Conservation (phyloP, 2,329 filamentous ascomycete species). For the Pseudopyrenochaeta lycopersici region DNA sequence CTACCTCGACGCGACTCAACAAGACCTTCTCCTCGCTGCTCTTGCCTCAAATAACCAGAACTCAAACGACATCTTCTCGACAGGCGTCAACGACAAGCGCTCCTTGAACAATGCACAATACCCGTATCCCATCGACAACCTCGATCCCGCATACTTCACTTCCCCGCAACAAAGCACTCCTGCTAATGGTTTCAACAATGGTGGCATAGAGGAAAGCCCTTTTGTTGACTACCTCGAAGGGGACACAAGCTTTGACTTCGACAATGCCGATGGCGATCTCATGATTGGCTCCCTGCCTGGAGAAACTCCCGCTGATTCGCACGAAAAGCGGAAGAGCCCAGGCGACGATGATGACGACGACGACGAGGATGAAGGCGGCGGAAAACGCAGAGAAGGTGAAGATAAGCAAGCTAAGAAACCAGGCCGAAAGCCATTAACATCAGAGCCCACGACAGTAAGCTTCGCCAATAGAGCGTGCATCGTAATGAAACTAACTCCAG, state of each 20-base stretch:
- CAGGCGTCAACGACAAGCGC: constrained; percentile 22
- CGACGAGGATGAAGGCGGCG: constrained; percentile 69
- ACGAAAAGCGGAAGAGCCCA: constrained; percentile 74
- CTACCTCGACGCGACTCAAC: constrained; percentile 58
- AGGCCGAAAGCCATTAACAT: constrained; percentile 92
- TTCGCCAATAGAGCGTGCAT: constrained; percentile 5
- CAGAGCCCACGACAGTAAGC: constrained; percentile 94
- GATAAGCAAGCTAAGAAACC: constrained; percentile 94
- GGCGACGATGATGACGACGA: constrained; percentile 70
- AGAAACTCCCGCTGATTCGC: constrained; percentile 59
- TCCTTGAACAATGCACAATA: constrained; percentile 35
- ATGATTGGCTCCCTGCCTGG: constrained; percentile 82
- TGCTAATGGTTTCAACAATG: constrained; percentile 60
- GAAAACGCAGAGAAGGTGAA: constrained; percentile 82
- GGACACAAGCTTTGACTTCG: constrained; percentile 80
- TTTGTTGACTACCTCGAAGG: constrained; percentile 83
- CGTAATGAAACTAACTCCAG: constrained; percentile 30
- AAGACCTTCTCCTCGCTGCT: constrained; percentile 58
- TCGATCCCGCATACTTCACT: constrained; percentile 48
- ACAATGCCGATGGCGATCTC: constrained; percentile 65
- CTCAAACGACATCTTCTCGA: constrained; percentile 38
- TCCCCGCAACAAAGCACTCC: constrained; percentile 49
- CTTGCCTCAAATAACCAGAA: constrained; percentile 56
- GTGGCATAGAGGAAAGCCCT: constrained; percentile 73
- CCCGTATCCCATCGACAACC: constrained; percentile 42